A percentile compares a stretch with the other conserved stretches of the same genome.
Conservation (phyloP, 2,329 filamentous ascomycete genomes). For the Dactylella cylindrospora region DNA sequence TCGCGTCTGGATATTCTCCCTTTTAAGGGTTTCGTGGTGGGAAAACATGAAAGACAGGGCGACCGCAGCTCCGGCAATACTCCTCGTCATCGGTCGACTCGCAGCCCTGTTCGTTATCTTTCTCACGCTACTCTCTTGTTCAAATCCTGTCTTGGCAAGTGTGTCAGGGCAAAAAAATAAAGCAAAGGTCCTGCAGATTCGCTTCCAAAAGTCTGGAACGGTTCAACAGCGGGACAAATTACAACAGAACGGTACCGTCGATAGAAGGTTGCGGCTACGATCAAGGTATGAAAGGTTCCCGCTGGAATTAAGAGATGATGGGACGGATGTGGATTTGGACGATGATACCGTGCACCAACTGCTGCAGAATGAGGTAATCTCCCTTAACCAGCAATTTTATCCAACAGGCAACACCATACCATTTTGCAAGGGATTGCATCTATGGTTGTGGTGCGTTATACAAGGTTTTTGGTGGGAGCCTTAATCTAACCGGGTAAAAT, state of each 20-base stretch:
- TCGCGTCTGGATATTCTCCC: too few species aligned
- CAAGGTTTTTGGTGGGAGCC: too few species aligned
- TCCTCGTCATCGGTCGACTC: slow-evolving; percentile 3
- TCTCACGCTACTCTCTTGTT: slow-evolving; percentile 11
- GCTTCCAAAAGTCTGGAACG: slow-evolving; percentile 26
- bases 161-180: slow-evolving; percentile 5
- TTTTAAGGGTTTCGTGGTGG: too few species aligned
- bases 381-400: not conserved
- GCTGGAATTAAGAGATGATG: slow-evolving; percentile 14
- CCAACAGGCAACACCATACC: too few species aligned
- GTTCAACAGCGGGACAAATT: not conserved
- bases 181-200: slow-evolving; percentile 8
- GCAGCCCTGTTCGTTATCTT: slow-evolving; percentile 13
- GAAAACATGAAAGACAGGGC: slow-evolving; percentile 24
- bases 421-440: too few species aligned
- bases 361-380: slow-evolving; percentile 24
- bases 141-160: slow-evolving; percentile 17
- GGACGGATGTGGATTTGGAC: not conserved
- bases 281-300: not conserved
- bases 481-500: too few species aligned
- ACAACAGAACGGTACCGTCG: not conserved
- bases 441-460: too few species aligned
- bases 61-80: slow-evolving; percentile 16
- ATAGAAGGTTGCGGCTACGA: not conserved
- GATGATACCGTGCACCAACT: slow-evolving; percentile 32